Evolutionary conservation across 2,329 filamentous ascomycete species (phyloP), one percentile per base, ranked within the genome.

Genomic region (Helminthosporium solani): DNA sequence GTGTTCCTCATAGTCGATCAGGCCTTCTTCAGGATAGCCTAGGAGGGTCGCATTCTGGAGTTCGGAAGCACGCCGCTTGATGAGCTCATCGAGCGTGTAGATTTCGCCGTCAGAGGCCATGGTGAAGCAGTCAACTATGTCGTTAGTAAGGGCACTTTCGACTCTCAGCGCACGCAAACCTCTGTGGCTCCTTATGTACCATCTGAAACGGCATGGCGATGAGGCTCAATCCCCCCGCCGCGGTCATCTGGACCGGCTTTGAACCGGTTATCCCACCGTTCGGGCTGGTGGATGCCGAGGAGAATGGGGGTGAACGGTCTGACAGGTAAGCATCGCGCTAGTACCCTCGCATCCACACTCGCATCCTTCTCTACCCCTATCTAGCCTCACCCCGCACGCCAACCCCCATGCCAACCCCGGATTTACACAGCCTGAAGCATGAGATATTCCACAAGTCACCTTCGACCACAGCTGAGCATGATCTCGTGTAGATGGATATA

Each of bases 81-180:
- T 61, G 15, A 64, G 42, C 27, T 60, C 57, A 40, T 64, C 60
- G 9, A 62, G 54, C 19, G 60, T 64, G 23, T 40, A 54, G 28
- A 61, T 57, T 33, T 51, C 48, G 7, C 19, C 33, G 14, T 19
- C 19, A 7, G 28, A n/a, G 14, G 28, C 9, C 28, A 31, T 31
- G 28, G 14, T n/a, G 28, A 31, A 31, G 28, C n/a, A n/a, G n/a
- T n/a, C n/a, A n/a, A n/a, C n/a, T n/a, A n/a, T n/a, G n/a, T n/a
- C n/a, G n/a, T n/a, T n/a, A n/a, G n/a, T n/a, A n/a, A n/a, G n/a
- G n/a, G n/a, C n/a, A n/a, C n/a, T n/a, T n/a, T n/a, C n/a, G n/a
- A n/a, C n/a, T n/a, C n/a, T n/a, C n/a, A n/a, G n/a, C n/a, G n/a
- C n/a, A n/a, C n/a, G n/a, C n/a, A 25, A 6, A 25, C 23, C 5